Conservation (phyloP, 495 filamentous ascomycete species). For the Pseudomonodictys pantanalensis region DNA sequence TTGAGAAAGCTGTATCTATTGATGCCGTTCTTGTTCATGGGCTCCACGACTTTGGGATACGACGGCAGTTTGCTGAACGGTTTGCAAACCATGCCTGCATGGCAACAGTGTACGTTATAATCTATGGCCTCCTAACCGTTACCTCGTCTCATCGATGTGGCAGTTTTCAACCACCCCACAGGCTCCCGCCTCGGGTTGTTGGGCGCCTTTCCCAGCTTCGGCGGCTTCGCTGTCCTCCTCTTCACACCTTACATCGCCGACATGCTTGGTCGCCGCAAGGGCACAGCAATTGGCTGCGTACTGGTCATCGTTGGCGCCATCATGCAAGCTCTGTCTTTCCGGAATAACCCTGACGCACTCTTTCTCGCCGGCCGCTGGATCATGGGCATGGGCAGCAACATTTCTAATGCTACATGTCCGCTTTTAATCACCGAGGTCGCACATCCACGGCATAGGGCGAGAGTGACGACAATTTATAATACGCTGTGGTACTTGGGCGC, state of each 20-base stretch:
- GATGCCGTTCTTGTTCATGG: neutral
- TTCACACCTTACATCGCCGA: neutral
- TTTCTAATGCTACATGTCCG: conserved; percentile 52
- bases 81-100: neutral
- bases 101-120: neutral
- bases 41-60: neutral
- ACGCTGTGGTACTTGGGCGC: conserved; percentile 58
- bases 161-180: neutral
- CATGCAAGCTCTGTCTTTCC: neutral
- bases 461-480: conserved; percentile 63
- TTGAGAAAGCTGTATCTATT: neutral
- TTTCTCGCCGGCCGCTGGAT: conserved; percentile 30
- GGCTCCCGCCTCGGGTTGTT: neutral
- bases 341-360: conserved; percentile 12
- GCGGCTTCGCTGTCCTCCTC: neutral
- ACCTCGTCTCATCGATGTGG: neutral
- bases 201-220: neutral
- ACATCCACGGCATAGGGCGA: conserved; percentile 62
- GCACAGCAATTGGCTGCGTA: neutral
- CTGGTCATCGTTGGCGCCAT: neutral
- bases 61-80: neutral
- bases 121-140: neutral
- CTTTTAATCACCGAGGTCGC: conserved; percentile 62
- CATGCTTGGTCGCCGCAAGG: neutral
- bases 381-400: conserved; percentile 56